phyloP scores from a whole-genome alignment of 129 eudicot genomes.

The Flaveria sonorensis region DNA sequence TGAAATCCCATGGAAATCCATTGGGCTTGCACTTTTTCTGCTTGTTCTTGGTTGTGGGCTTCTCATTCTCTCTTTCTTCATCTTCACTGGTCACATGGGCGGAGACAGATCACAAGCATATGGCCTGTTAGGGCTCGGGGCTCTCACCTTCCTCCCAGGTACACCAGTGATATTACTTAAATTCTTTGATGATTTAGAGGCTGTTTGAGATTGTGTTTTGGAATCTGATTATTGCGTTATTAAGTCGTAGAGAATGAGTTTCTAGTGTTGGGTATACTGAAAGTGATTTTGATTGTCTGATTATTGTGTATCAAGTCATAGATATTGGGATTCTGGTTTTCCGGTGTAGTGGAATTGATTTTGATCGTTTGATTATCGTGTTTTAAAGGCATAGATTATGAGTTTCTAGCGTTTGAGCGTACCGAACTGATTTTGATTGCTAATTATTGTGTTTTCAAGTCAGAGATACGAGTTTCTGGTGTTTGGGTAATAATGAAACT shows the following conservation, averaged over 20 bases:
- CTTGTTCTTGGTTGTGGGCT: slow-evolving; percentile 75
- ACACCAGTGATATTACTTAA: slow-evolving; percentile 9
- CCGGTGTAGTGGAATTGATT: not conserved
- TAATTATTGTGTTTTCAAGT: too few relatives aligned
- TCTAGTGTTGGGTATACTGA: not conserved
- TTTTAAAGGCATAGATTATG: not conserved
- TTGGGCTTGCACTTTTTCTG: slow-evolving; percentile 73
- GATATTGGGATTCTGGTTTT: not conserved
- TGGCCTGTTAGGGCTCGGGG: slow-evolving; percentile 85
- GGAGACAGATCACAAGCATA: slow-evolving; percentile 90
- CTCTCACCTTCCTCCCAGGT: slow-evolving; percentile 89
- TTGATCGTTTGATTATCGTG: not conserved
- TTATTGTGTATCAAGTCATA: not conserved
- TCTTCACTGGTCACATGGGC: slow-evolving; percentile 91
- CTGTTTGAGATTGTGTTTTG: not conserved
- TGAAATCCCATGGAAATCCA: slow-evolving; percentile 92
- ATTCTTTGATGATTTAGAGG: slow-evolving; percentile 7
- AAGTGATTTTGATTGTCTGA: not conserved
- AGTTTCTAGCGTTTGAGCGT: too few relatives aligned
- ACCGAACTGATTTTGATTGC: too few relatives aligned
- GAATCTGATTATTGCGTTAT: not conserved
- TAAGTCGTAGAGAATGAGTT: not conserved
- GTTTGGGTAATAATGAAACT: not conserved
- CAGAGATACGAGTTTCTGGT: too few relatives aligned
- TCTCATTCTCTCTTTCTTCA: slow-evolving; percentile 68